Evolutionary conservation across 108 stramenopile species (phyloP).

Genomic region (Nannochloropsis gaditana): DNA sequence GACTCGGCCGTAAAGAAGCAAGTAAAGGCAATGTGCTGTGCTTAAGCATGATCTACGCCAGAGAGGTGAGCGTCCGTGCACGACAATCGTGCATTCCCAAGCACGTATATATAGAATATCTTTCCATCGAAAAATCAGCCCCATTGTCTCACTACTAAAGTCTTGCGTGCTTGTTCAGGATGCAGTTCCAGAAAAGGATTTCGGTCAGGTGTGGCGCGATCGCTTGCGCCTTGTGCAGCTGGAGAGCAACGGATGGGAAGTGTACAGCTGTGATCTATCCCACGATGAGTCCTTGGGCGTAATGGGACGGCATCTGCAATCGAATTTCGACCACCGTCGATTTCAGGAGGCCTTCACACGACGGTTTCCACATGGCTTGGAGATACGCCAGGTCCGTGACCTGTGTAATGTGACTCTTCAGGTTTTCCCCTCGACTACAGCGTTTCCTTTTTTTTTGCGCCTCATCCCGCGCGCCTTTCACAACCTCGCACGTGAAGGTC

Average conservation of each 20-base stretch:
- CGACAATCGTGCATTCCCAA: too few species aligned
- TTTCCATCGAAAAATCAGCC: too few species aligned
- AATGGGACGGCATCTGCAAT: background rate
- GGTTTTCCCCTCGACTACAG: too few species aligned
- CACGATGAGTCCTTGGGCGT: background rate
- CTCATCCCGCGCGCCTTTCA: background rate
- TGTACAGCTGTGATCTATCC: background rate
- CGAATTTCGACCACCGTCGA: background rate
- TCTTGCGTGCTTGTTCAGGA: background rate
- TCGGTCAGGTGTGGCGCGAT: constrained; percentile 11
- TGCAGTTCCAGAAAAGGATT: background rate
- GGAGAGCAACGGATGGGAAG: background rate
- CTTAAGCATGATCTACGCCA: background rate
- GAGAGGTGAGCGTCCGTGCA: background rate
- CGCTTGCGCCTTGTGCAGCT: background rate
- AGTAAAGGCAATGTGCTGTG: background rate
- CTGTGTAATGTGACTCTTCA: too few species aligned
- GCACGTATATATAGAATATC: too few species aligned
- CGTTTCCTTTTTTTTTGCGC: background rate
- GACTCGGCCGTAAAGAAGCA: background rate
- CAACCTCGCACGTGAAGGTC: background rate
- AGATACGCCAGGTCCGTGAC: background rate
- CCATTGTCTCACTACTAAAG: too few species aligned
- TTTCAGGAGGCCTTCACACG: background rate
- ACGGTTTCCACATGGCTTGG: background rate